Evolutionary conservation across 352 stramenopile species (phyloP).

Genomic region (Detonula confervacea): DNA sequence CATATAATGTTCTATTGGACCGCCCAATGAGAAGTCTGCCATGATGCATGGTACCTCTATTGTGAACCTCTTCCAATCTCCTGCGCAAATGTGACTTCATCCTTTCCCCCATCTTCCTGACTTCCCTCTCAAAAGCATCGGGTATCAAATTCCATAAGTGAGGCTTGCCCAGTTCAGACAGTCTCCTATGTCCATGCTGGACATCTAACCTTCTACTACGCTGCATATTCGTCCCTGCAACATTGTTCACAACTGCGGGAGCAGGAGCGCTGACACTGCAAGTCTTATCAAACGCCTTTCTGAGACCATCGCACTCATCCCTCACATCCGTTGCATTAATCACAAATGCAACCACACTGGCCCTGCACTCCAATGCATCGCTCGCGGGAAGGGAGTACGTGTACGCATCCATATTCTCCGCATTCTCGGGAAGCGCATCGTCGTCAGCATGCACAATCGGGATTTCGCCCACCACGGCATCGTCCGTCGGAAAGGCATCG

Average conservation of each 20-base stretch:
- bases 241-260: too few species aligned
- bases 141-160: constrained; percentile 35
- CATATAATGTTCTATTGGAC: background rate
- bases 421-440: constrained; percentile 27
- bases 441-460: constrained; percentile 32
- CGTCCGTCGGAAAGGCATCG: background rate
- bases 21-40: background rate
- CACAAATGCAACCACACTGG: constrained; percentile 76
- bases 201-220: too few species aligned
- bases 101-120: background rate
- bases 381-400: constrained; percentile 45
- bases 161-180: constrained; percentile 33
- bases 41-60: background rate
- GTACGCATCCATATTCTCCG: constrained; percentile 30
- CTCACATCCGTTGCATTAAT: constrained; percentile 83
- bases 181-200: constrained; percentile 14
- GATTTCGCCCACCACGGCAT: constrained; percentile 8
- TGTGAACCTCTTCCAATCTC: background rate
- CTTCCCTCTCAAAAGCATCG: constrained; percentile 26
- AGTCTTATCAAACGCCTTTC: constrained; percentile 80
- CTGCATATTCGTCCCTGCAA: too few species aligned
- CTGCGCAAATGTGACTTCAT: constrained; percentile 10
- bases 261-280: constrained; percentile 55
- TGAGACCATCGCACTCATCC: constrained; percentile 83
- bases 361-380: constrained; percentile 75